Conservation (phyloP, 2,329 filamentous ascomycete genomes). For the Dothistroma pini region DNA sequence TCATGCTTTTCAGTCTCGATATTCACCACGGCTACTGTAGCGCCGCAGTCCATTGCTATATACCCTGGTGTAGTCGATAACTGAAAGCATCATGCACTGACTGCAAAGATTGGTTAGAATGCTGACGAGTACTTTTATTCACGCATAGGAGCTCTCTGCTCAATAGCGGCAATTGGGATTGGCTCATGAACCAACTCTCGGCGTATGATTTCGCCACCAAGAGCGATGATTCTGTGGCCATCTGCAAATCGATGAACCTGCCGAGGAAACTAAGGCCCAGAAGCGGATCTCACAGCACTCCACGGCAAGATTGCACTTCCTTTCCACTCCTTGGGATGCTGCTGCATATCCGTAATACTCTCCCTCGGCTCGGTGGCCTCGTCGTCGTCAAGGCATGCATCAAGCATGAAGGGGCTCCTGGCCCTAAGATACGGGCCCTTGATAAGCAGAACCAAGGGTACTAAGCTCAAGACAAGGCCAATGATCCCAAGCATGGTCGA, state of each 20-base stretch:
- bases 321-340: neutral
- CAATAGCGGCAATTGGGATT: no score
- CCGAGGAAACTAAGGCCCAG: neutral
- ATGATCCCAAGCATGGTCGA: constrained; percentile 44
- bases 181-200: no score
- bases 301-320: constrained; percentile 2
- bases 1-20: no score
- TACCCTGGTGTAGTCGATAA: no score
- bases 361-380: constrained; percentile 22
- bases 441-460: constrained; percentile 39
- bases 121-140: no score
- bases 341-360: constrained; percentile 10
- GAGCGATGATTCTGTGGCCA: neutral
- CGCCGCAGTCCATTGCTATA: no score
- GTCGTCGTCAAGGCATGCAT: constrained; percentile 27
- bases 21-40: no score
- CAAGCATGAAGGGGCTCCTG: constrained; percentile 30
- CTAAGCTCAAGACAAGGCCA: constrained; percentile 39
- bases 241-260: neutral
- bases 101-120: no score
- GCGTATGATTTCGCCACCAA: no score
- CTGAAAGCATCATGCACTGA: no score
- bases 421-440: constrained; percentile 29
- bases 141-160: no score
- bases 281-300: neutral